Base-by-base conservation (phyloP, 305 asterid genomes). In the Rubia peregrina region DNA sequence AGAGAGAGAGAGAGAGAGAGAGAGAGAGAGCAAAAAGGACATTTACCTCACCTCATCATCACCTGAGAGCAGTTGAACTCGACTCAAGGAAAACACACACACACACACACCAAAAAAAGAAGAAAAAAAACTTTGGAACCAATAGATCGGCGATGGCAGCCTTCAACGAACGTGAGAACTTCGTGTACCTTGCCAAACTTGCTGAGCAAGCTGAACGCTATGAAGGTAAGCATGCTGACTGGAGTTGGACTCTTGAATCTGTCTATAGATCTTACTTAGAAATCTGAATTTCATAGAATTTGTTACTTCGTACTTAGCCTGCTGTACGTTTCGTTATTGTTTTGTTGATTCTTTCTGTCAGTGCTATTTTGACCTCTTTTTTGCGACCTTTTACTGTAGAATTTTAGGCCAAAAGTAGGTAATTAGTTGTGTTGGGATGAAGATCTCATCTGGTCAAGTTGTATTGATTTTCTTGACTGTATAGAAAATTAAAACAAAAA, bases 131-230 rank as follows among this genome's bases (percentile, higher is more conserved):
- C 10, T 43, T 42, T 65, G 65, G 60, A 55, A 48, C 19, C 57
- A 21, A 56, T 56, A 61, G 80, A 82, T 84, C 87, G 76, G 88
- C 83, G 72, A 86, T 86, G 90, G 88, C 85, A 69, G 78, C 87
- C 70, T 78, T 85, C 69, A 69, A 84, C 63, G 88, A 84, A 51
- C 90, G 88, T 72, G 88, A 86, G 66, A 82, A 81, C 73, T 78
- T 84, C 68, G 87, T 84, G 53, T 84, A 86, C 82, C 61, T 71
- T 59, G 90, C 90, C 70, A 86, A 84, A 60, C 88, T 83, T 62
- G 86, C 88, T 78, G 90, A 85, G 86, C 88, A 86, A 79, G 90
- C 90, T 68, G 90, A 86, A 76, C 88, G 90, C 43, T 86, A 86
- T 72, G 90, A 86, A 38, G 90, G 90, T 86, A 86, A 74, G 30